Base-by-base conservation (phyloP, 331 rosid genomes). In the Malus hybrid region DNA sequence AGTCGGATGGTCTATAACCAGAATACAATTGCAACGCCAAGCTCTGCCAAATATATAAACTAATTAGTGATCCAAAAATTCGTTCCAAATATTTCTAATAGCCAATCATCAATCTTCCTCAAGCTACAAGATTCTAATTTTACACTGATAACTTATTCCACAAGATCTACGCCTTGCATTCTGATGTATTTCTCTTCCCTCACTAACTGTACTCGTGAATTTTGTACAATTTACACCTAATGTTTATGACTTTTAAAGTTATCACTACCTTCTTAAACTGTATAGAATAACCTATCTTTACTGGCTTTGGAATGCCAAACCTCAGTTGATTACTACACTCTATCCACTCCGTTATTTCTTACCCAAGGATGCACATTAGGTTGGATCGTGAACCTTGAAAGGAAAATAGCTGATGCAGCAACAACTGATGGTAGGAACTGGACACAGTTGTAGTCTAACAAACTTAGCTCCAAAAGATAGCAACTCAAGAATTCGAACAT, bases 301-400 rank as follows among this genome's bases (percentile, higher is more conserved):
- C 53, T 46, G 53, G 53, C 18, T 46, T 46, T 46, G 19, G 18
- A 61, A 61, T 61, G 34, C 9, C 65, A 61, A 26, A 61, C 32
- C 32, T 61, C 66, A 62, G 66, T 62, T 62, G 29, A 62, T 62
- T 16, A 62, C 36, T 22, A 3, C 3, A 62, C 6, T 42, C 4
- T 11, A 28, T 66, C 30, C 8, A 7, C n/a, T 66, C 16, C 57
- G 26, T 36, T 75, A 36, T 44, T 69, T 65, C 85, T 63, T 81
- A 84, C 88, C 88, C 88, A 84, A 9, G 88, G 88, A 73, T 78
- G 83, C 20, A 60, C 57, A 32, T 53, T 28, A 24, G 81, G 81
- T 57, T 78, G 63, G 24, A 75, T 26, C 3, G 73, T 81, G 77
- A 81, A 78, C n/a, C 74, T 62, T 18, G 88, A 71, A 58, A 84